Evolutionary conservation across 345 rosid genomes (phyloP), one percentile per base, ranked within the genome.

Genomic region (Gossypium stocksii): DNA sequence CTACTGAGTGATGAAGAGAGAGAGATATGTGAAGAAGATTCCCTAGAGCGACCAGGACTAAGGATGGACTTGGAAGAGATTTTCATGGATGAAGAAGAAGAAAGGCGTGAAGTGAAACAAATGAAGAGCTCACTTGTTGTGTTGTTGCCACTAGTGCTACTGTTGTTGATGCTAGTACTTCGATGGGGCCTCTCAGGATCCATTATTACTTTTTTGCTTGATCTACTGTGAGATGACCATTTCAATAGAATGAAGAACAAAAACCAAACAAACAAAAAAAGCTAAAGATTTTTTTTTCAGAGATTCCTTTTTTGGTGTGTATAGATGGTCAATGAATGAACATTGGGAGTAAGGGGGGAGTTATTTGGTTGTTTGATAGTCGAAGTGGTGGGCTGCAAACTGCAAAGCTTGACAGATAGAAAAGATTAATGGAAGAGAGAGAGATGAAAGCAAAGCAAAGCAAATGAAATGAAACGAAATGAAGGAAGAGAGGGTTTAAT

Each of bases 51-150:
- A 14, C 88, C 94, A 1, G 97, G 98, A 72, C 98, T 92, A 38
- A 86, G 90, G 27, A 90, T 87, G 20, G 93, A 87, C 38, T 89
- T 90, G 2, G 97, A 89, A 43, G 98, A 80, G 76, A 94, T 77
- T 79, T 91, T 93, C 98, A 94, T 94, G 77, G 98, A 94, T 61
- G 97, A 91, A 38, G 98, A 90, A 53, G 97, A 58, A 9, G 62
- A 90, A 68, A 90, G 87, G 68, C 97, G 91, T 7, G 97, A 89
- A 20, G 94, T 82, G 86, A 94, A 94, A 73, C 97, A 94, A 70
- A 92, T 92, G 84, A 92, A 90, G 71, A 90, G 88, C 82, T 92
- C 97, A 2, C 87, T 84, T 17, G 43, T 73, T 60, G 70, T 65
- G 61, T 69, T 69, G 53, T 41, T 65, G 58, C 70, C 64, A 68